Evolutionary conservation across 2,329 filamentous ascomycete genomes (phyloP), one percentile per base, ranked within the genome.

Genomic region (Huntiella savannae): DNA sequence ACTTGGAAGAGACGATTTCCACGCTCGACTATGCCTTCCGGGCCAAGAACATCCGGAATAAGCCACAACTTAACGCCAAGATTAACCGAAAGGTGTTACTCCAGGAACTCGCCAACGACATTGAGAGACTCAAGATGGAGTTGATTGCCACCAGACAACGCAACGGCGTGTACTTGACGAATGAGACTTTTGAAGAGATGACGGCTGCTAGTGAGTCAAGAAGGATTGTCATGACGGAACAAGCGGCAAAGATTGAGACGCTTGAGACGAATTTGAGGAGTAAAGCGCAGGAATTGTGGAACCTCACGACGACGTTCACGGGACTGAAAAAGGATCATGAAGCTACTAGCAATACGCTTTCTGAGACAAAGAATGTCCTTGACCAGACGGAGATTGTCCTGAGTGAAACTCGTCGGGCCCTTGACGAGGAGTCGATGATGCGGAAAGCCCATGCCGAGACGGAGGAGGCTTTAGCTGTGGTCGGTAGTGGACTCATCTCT

Each of bases 1-100:
- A 96, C 55, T 68, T 98, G 1, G 91, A 98, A 57, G 91, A 98
- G 62, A 98, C 92, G 0, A 96, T 98, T 50, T 96, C 91, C 0
- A 98, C 92, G 0, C 71, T 98, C 1, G 91, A 98, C 60, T 98
- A 98, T 58, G 92, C 91, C 8, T 96, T 96, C 63, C 76, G 91
- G 40, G 91, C 91, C 12, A 98, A 98, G 67, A 96, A 98, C 54
- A 98, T 98, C 56, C 82, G 84, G 43, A 98, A 98, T 62, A 95
- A 95, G 62, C 92, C 91, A 1, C 91, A 98, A 57, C 71, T 93
- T 55, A 98, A 96, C 61, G 82, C 85, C 42, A 74, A 84, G 57
- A 76, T 96, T 52, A 87, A 84, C 52, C 98, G 96, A 63, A 93
- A 91, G 63, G 94, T 85, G 3, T 63, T 98, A 10, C 70, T 98